phyloP scores from a whole-genome alignment of 2,329 filamentous ascomycete genomes.

The Alternaria burnsii region DNA sequence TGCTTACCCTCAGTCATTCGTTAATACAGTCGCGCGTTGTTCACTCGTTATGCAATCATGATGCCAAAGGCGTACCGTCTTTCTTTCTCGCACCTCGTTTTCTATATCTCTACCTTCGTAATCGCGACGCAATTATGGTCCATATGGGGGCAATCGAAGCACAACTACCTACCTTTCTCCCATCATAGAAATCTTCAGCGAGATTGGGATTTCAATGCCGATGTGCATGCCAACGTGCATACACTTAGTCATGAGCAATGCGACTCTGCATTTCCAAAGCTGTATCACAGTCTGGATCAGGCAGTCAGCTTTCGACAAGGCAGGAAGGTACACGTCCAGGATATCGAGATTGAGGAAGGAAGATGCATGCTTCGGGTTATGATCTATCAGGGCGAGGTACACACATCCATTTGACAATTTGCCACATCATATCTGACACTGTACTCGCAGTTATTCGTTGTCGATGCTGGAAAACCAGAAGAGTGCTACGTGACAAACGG shows the following conservation, averaged over 20 bases:
- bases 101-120: slow-evolving; percentile 43
- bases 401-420: background rate
- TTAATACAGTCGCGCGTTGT: slow-evolving; percentile 20
- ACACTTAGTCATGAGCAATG: slow-evolving; percentile 45
- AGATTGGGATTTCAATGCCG: slow-evolving; percentile 40
- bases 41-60: slow-evolving; percentile 42
- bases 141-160: slow-evolving; percentile 38
- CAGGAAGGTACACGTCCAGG: slow-evolving; percentile 37
- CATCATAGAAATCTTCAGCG: slow-evolving; percentile 5
- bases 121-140: slow-evolving; percentile 41
- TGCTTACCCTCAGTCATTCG: slow-evolving; percentile 13
- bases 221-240: slow-evolving; percentile 44
- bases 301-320: slow-evolving; percentile 35
- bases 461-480: slow-evolving; percentile 43
- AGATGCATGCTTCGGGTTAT: slow-evolving; percentile 46
- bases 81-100: slow-evolving; percentile 38
- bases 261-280: slow-evolving; percentile 43
- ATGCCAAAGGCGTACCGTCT: slow-evolving; percentile 40
- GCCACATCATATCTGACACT: slow-evolving; percentile 12
- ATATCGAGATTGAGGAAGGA: slow-evolving; percentile 40
- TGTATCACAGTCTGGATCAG: slow-evolving; percentile 42
- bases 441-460: slow-evolving; percentile 37
- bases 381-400: slow-evolving; percentile 44
- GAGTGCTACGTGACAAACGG: slow-evolving; percentile 45
- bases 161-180: slow-evolving; percentile 22